A percentile compares a stretch with the other conserved stretches of the same genome.
These are phyloP conservation scores for Ganoderma resinaceum DNA, from an alignment of 1,284 basidiomycete species.

Conservation along the genomic window DNA sequence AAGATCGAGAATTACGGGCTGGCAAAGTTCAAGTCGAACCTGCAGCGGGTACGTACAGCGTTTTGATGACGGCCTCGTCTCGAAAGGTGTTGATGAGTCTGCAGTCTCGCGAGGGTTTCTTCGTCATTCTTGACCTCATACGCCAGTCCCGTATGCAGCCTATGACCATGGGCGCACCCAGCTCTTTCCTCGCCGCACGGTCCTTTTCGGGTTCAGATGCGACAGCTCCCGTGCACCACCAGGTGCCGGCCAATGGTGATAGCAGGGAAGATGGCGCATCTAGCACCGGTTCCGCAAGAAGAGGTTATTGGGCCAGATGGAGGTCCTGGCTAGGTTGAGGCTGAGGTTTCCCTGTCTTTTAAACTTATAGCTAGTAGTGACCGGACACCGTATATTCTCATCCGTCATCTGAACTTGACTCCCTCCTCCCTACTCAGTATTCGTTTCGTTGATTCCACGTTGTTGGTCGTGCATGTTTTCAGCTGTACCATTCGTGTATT, in stretches of 20 bases:
- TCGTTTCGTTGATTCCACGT: slow-evolving; percentile 10
- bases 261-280: slow-evolving; percentile 7
- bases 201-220: slow-evolving; percentile 26
- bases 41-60: slow-evolving; percentile 67
- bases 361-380: background rate
- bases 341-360: slow-evolving; percentile 19
- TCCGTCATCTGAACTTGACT: background rate
- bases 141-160: slow-evolving; percentile 78
- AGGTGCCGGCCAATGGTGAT: slow-evolving; percentile 13
- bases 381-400: slow-evolving; percentile 12
- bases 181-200: slow-evolving; percentile 42
- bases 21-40: slow-evolving; percentile 77
- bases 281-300: slow-evolving; percentile 1
- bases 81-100: slow-evolving; percentile 26
- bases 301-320: slow-evolving; percentile 31
- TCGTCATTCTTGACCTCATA: slow-evolving; percentile 73
- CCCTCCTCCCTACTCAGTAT: slow-evolving; percentile 21
- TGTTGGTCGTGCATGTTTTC: slow-evolving; percentile 26
- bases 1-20: slow-evolving; percentile 81
- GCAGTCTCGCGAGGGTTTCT: slow-evolving; percentile 84
- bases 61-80: background rate
- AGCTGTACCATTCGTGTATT: slow-evolving; percentile 33
- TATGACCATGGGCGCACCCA: slow-evolving; percentile 60
- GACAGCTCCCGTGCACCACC: slow-evolving; percentile 20
- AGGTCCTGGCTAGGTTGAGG: slow-evolving; percentile 36